Evolutionary conservation across 768 basidiomycete genomes (phyloP).

Genomic region (Mycena chlorophos): DNA sequence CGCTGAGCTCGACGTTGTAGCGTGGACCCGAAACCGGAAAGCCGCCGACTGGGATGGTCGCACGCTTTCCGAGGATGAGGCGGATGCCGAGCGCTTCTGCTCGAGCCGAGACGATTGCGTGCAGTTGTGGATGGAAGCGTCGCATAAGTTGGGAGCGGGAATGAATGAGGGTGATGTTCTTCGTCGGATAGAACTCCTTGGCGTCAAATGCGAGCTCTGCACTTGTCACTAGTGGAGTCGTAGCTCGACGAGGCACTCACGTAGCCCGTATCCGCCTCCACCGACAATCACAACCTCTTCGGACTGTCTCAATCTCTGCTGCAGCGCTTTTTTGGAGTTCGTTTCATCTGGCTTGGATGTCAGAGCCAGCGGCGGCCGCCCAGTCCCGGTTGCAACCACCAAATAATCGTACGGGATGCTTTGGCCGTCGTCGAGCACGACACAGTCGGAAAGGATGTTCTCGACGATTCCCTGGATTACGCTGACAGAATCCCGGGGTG

Average conservation of each 20-base stretch:
- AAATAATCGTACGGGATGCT: constrained; percentile 1
- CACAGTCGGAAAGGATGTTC: constrained; percentile 11
- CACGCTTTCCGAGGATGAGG: constrained; percentile 27
- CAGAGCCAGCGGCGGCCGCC: constrained; percentile 10
- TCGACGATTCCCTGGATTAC: constrained; percentile 21
- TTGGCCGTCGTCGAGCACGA: neutral
- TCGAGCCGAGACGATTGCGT: constrained; percentile 27
- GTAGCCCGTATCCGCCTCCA: constrained; percentile 58
- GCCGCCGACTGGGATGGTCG: neutral
- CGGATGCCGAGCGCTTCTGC: constrained; percentile 37
- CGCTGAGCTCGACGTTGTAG: constrained; percentile 8
- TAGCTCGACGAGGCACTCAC: constrained; percentile 31
- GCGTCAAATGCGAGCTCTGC: constrained; percentile 50
- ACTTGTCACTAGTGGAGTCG: neutral
- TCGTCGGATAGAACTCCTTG: constrained; percentile 38
- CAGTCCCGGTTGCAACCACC: constrained; percentile 32
- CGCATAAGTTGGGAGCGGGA: constrained; percentile 45
- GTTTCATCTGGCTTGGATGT: constrained; percentile 28
- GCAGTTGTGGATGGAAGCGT: constrained; percentile 40
- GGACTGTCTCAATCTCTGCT: constrained; percentile 32
- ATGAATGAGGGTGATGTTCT: constrained; percentile 46
- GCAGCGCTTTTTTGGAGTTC: constrained; percentile 26
- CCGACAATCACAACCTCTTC: constrained; percentile 50
- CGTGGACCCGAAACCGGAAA: constrained; percentile 27
- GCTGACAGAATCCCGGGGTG: constrained; percentile 20